A percentile compares a stretch with the other conserved stretches of the same genome.
phyloP scores from a whole-genome alignment of 176 grass and related monocot genomes.

The Carex myosuroides region DNA sequence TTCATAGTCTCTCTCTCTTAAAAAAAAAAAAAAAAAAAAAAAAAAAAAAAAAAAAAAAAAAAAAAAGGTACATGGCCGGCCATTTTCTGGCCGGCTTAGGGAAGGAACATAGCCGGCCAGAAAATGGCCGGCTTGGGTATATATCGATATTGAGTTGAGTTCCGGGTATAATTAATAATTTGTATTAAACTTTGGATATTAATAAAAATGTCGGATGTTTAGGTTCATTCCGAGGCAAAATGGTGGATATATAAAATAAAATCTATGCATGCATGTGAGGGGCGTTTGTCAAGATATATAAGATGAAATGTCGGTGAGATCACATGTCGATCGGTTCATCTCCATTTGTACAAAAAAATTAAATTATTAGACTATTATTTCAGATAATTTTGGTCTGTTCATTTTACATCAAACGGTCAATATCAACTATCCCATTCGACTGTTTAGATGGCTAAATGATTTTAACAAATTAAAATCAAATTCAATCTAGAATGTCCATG shows the following conservation, averaged over 20 bases:
- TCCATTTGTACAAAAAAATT: neutral
- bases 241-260: neutral
- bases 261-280: neutral
- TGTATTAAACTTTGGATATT: too few species aligned
- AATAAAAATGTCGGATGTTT: too few species aligned
- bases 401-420: neutral
- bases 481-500: neutral
- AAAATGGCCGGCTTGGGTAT: too few species aligned
- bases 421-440: neutral
- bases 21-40: too few species aligned
- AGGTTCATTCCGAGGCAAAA: too few species aligned
- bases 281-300: neutral
- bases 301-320: conserved; percentile 9
- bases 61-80: too few species aligned
- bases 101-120: too few species aligned
- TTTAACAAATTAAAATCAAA: neutral
- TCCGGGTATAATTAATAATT: too few species aligned
- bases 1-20: too few species aligned
- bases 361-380: neutral
- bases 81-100: too few species aligned
- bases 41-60: too few species aligned
- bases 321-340: neutral
- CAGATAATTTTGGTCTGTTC: neutral
- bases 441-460: neutral
- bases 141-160: too few species aligned